These are phyloP conservation scores for Globisporangium ultimum DNA, from an alignment of 352 stramenopile genomes.

Conservation along the genomic window DNA sequence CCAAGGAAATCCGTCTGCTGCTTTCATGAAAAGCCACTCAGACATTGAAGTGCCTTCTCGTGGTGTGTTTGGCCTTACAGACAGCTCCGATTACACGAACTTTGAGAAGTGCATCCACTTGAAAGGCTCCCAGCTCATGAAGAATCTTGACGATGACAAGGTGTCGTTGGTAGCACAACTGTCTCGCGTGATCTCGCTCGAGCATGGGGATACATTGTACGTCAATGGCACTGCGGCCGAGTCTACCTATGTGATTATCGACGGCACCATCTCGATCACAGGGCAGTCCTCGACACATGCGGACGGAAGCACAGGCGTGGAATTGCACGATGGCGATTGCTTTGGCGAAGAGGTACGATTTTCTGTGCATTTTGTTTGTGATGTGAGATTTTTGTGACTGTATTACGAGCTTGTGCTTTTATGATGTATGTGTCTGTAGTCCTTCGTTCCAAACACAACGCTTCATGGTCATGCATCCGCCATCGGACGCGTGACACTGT, in stretches of 20 bases:
- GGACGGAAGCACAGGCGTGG: slow-evolving; percentile 22
- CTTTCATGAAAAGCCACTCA: neutral
- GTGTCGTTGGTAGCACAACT: slow-evolving; percentile 75
- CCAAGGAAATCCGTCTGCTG: slow-evolving; percentile 14
- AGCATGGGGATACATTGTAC: slow-evolving; percentile 58
- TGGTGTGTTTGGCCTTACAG: slow-evolving; percentile 32
- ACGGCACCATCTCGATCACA: slow-evolving; percentile 62
- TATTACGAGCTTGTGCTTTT: neutral
- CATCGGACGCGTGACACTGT: slow-evolving; percentile 57
- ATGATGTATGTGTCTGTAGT: slow-evolving; percentile 29
- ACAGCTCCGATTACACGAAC: slow-evolving; percentile 63
- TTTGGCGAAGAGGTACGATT: slow-evolving; percentile 72
- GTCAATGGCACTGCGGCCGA: slow-evolving; percentile 35
- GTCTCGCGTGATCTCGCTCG: slow-evolving; percentile 55
- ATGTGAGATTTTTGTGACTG: neutral
- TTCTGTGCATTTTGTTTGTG: slow-evolving; percentile 9
- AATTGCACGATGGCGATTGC: slow-evolving; percentile 67
- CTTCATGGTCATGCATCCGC: slow-evolving; percentile 40
- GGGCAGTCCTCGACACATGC: slow-evolving; percentile 5
- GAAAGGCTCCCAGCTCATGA: slow-evolving; percentile 81
- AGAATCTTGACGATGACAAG: slow-evolving; percentile 81
- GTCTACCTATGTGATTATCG: slow-evolving; percentile 64
- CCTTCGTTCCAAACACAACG: slow-evolving; percentile 57
- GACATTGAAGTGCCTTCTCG: slow-evolving; percentile 6
- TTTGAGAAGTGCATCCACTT: slow-evolving; percentile 87